Evolutionary conservation across 768 basidiomycete species (phyloP).

Genomic region (Podaxis sp.): DNA sequence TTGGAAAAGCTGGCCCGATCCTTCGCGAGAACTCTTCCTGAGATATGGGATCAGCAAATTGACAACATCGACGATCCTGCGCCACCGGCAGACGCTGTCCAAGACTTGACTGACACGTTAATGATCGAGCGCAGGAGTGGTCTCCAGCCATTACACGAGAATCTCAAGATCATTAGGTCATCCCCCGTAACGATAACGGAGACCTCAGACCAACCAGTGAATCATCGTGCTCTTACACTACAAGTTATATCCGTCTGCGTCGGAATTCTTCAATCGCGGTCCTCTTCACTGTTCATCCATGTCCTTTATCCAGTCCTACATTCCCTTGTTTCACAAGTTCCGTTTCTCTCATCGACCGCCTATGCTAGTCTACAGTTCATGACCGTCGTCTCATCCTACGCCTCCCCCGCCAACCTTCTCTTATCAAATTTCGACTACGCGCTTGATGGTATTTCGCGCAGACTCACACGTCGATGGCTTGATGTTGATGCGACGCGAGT

Average conservation of each 20-base stretch:
- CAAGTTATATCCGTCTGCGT: conserved; percentile 73
- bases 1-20: conserved; percentile 65
- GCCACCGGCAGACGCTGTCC: conserved; percentile 18
- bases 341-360: conserved; percentile 74
- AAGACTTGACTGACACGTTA: not conserved
- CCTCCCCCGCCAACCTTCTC: conserved; percentile 84
- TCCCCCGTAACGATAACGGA: conserved; percentile 16
- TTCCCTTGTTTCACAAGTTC: conserved; percentile 71
- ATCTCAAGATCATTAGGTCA: conserved; percentile 44
- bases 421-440: conserved; percentile 97
- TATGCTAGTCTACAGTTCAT: conserved; percentile 70
- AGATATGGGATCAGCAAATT: conserved; percentile 62
- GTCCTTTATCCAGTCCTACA: conserved; percentile 85
- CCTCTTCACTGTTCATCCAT: conserved; percentile 71
- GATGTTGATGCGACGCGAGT: conserved; percentile 90
- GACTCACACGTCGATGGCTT: conserved; percentile 76
- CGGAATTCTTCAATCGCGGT: conserved; percentile 70
- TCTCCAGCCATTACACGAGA: conserved; percentile 58
- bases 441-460: conserved; percentile 84
- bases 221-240: conserved; percentile 72
- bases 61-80: conserved; percentile 22
- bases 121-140: conserved; percentile 65
- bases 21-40: conserved; percentile 60
- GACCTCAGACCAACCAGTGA: conserved; percentile 45
- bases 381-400: conserved; percentile 76